phyloP scores from a whole-genome alignment of 164 flowering plant genomes.

The Kingdonia uniflora region DNA sequence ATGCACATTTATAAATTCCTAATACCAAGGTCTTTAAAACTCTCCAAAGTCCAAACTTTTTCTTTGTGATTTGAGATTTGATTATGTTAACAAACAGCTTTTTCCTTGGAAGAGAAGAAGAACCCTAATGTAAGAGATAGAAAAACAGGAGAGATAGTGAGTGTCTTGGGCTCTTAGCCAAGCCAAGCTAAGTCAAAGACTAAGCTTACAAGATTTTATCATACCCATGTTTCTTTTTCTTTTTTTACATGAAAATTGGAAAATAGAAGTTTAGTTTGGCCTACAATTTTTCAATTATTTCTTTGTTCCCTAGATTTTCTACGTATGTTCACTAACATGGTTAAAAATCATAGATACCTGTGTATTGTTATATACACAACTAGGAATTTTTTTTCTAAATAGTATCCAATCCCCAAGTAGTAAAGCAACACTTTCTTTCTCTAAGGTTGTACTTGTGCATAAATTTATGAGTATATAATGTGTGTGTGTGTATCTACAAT shows the following conservation, averaged over 20 bases:
- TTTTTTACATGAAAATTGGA: constrained; percentile 6
- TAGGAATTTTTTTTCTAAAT: no score
- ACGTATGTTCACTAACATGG: constrained; percentile 21
- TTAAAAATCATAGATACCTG: constrained; percentile 9
- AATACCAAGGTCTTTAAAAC: constrained; percentile 40
- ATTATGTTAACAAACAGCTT: constrained; percentile 43
- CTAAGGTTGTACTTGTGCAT: neutral
- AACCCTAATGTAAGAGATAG: constrained; percentile 14
- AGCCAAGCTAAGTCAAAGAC: constrained; percentile 13
- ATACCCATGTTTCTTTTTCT: neutral
- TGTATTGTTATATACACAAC: neutral
- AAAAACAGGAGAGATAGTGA: no score
- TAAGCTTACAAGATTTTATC: neutral
- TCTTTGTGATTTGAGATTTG: constrained; percentile 43
- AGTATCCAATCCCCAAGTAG: no score
- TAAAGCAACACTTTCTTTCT: no score
- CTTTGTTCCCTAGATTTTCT: constrained; percentile 18
- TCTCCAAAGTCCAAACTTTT: constrained; percentile 15
- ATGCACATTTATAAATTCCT: constrained; percentile 19
- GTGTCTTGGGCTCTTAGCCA: constrained; percentile 14
- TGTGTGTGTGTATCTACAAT: no score
- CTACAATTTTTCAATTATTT: constrained; percentile 74
- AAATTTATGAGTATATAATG: neutral
- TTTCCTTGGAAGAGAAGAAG: constrained; percentile 43
- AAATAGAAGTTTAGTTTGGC: constrained; percentile 33